Evolutionary conservation across 371 early-diverging fungal genomes (phyloP).

Genomic region (Fennellomyces sp.): DNA sequence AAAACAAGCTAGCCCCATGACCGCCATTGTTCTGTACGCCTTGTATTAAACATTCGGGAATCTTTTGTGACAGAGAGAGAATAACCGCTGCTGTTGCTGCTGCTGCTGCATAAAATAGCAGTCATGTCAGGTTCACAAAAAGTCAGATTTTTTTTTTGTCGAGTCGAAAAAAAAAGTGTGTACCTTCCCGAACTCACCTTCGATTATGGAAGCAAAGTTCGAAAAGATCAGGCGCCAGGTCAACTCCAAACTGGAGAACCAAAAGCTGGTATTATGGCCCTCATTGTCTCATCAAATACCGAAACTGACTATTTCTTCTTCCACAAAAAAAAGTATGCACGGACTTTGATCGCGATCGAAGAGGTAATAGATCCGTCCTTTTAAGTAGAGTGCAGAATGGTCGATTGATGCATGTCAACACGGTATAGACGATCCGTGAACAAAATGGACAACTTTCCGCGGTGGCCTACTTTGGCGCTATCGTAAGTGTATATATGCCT

Average conservation of each 20-base stretch:
- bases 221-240: slow-evolving; percentile 65
- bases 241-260: slow-evolving; percentile 83
- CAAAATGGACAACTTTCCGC: slow-evolving; percentile 69
- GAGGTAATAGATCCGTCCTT: slow-evolving; percentile 47
- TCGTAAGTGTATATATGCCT: slow-evolving; percentile 53
- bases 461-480: slow-evolving; percentile 87
- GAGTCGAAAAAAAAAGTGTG: too few species aligned
- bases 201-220: slow-evolving; percentile 53
- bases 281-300: background rate
- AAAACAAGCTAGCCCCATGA: background rate
- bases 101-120: background rate
- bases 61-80: background rate
- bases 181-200: too few species aligned
- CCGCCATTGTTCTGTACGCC: too few species aligned
- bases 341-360: slow-evolving; percentile 86
- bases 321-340: slow-evolving; percentile 67
- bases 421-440: slow-evolving; percentile 78
- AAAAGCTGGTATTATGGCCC: slow-evolving; percentile 58
- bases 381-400: too few species aligned
- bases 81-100: background rate
- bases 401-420: background rate
- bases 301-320: background rate
- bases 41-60: background rate
- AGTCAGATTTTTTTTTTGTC: too few species aligned
- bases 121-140: too few species aligned